Base-by-base conservation (phyloP, 257 asterid genomes). In the Linaria vulgaris region DNA sequence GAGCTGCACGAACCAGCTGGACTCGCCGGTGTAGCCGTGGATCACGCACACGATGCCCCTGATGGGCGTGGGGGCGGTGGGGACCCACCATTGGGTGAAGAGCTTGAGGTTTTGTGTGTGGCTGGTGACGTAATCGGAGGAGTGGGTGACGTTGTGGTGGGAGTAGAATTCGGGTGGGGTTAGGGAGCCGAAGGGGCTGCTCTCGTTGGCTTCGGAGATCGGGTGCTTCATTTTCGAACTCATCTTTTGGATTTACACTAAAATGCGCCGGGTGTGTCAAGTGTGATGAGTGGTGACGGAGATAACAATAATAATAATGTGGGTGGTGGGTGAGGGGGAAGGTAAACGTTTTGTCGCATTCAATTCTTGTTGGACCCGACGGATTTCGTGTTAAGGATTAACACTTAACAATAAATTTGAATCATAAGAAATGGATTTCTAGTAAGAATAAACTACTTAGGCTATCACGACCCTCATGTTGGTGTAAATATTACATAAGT, bases 11-110 rank as follows among this genome's bases (percentile, higher is more conserved):
- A 94, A 78, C 99, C 97, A 90, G 80, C 87, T 90, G 60, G 92
- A 79, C 72, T 94, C 99, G 39, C 99, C 99, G 73, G 99, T 94
- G 95, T 43, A 94, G 47, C 99, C 99, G 73, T 90, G 99, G 48
- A 85, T 81, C 48, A 82, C 90, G 69, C 96, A 90, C 60, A 94
- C 86, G 41, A 83, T 69, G 63, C 92, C 97, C 5, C 52, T 75
- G 54, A 78, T 17, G 0, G 94, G 88, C 20, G 71, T 10, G 0
- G 74, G 69, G 0, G 77, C 80, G 22, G 66, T 70, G 0, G 99
- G 99, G 68, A 70, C 45, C 99, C 99, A 94, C 95, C 92, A 80
- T 27, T 94, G 99, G 23, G 96, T 87, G 88, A 90, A 94, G 56
- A 82, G 96, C 73, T 84, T 90, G 72, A 90, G 94, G 38, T 86